These are phyloP conservation scores for Meyerozyma athensensis DNA, from an alignment of 1,139 yeast species.

Conservation along the genomic window DNA sequence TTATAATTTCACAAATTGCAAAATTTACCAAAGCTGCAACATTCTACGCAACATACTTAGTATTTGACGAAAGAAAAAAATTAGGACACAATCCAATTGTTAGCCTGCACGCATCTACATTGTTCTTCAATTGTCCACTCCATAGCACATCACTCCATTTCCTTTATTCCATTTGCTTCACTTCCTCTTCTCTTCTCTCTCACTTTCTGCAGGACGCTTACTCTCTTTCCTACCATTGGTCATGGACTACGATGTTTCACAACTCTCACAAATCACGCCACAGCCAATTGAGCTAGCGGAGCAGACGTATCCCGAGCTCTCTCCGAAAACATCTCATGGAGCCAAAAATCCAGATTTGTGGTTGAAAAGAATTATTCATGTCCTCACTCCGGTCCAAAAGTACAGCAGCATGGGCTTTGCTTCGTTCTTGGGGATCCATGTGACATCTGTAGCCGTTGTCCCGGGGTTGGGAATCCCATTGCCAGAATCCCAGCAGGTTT, in stretches of 20 bases:
- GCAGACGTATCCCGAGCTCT: too few relatives aligned
- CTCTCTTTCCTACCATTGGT: too few relatives aligned
- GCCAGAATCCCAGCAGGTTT: constrained; percentile 43
- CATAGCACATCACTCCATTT: neutral
- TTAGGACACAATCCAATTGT: too few relatives aligned
- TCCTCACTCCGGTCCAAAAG: constrained; percentile 36
- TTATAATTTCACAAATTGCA: too few relatives aligned
- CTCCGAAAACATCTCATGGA: neutral
- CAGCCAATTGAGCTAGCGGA: too few relatives aligned
- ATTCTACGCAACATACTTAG: too few relatives aligned
- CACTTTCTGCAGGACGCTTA: too few relatives aligned
- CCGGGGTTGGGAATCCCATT: constrained; percentile 47
- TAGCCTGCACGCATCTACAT: too few relatives aligned
- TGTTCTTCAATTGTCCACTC: neutral
- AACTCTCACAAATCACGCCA: too few relatives aligned
- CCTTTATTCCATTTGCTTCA: neutral
- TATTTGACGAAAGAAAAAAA: too few relatives aligned
- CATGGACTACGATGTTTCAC: too few relatives aligned
- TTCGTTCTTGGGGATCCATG: constrained; percentile 56
- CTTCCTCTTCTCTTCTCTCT: neutral
- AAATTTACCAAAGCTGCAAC: too few relatives aligned
- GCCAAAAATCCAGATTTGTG: neutral
- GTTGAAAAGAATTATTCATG: constrained; percentile 2
- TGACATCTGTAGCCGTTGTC: constrained; percentile 48
- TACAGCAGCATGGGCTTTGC: constrained; percentile 60